Base-by-base conservation (phyloP, 345 rosid species). In the Carallia brachiata region DNA sequence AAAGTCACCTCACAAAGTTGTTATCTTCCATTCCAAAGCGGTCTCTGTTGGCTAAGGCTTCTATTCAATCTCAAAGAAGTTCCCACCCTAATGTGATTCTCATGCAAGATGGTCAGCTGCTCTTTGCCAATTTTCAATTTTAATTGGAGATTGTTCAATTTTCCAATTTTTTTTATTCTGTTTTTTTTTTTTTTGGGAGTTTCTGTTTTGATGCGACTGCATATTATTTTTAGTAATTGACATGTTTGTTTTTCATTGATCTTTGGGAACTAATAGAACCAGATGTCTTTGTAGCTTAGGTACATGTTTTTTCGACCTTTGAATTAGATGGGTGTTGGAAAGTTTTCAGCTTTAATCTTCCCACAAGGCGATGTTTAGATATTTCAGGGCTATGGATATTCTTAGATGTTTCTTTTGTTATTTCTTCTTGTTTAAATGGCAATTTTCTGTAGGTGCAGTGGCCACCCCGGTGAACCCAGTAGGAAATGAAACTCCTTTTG, bases 381-480 rank as follows among this genome's bases (percentile, higher is more conserved):
- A 63, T 70, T 54, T 54, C 59, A 23, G 16, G 28, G 8, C 7
- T 28, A 18, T 36, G 6, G 2, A 16, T 6, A 6, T 36, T 53
- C 17, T 17, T 6, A 2, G 40, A 56, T 6, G 58, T n/a, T 52
- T 55, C 72, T 54, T 36, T 18, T 31, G 55, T 39, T 19, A 6
- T 8, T 50, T 44, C 16, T 44, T 44, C 50, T 44, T 12, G 54
- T 36, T 39, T 55, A 39, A 62, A 37, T 74, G 75, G 47, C 50
- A 63, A 53, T 71, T 68, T 55, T 44, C 36, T 63, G 23, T 70
- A 90, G 94, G 92, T 77, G 87, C 92, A 18, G 78, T 87, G 55
- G 86, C 88, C 34, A 79, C 85, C 30, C 79, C 83, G 52, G 67
- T 76, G 48, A 75, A 70, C 62, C 80, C 82, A 0, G 70, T 65